Conservation (phyloP, 2,329 filamentous ascomycete species). For the Paracoccidioides lutzii region DNA sequence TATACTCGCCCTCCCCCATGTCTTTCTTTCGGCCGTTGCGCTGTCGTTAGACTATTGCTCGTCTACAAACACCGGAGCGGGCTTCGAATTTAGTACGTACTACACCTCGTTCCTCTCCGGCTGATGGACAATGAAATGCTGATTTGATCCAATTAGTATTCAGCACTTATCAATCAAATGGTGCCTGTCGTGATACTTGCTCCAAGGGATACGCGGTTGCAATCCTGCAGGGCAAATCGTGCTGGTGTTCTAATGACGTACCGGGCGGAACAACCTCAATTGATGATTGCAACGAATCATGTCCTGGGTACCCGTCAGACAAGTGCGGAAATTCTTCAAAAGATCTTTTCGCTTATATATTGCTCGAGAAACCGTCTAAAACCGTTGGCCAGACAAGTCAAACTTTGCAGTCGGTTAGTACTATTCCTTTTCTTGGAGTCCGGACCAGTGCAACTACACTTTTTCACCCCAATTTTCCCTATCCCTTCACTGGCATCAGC, state of each 20-base stretch:
- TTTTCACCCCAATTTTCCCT: conserved; percentile 1
- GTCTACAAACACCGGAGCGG: conserved; percentile 32
- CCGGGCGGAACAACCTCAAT: conserved; percentile 26
- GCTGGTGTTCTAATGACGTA: conserved; percentile 38
- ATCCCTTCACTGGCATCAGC: neutral
- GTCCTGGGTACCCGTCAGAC: conserved; percentile 37
- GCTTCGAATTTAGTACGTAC: conserved; percentile 25
- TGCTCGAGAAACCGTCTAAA: conserved; percentile 21
- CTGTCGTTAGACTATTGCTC: conserved; percentile 31
- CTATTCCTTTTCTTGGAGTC: conserved; percentile 3
- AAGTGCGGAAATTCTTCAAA: conserved; percentile 30
- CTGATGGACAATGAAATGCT: conserved; percentile 3
- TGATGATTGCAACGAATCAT: conserved; percentile 27
- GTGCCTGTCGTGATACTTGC: conserved; percentile 30
- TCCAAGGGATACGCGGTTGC: conserved; percentile 32
- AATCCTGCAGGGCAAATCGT: conserved; percentile 33
- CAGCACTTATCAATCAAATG: conserved; percentile 34
- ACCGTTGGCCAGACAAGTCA: conserved; percentile 12
- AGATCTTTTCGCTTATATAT: conserved; percentile 33
- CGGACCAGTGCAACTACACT: conserved; percentile 1
- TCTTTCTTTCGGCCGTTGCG: conserved; percentile 12
- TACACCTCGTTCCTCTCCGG: neutral
- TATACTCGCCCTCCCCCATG: conserved; percentile 16
- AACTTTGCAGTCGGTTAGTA: conserved; percentile 12
- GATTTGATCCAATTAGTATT: conserved; percentile 19